Percentiles rank a stretch among this genome's conserved stretches.
Conservation (phyloP, 1,139 yeast genomes). For the Candida dubliniensis region DNA sequence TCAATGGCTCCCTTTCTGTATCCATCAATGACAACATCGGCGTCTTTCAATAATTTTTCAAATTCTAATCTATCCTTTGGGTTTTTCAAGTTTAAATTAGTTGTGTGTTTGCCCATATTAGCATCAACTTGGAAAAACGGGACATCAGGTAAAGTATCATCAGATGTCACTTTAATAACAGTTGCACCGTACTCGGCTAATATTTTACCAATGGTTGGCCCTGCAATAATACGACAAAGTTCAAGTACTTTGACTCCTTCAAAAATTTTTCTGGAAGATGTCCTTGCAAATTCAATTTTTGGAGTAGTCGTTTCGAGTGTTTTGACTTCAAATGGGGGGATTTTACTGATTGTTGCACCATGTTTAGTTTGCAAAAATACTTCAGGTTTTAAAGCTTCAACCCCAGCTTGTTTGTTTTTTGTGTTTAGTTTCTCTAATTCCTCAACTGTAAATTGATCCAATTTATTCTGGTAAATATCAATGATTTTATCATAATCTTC, state of each 20-base stretch:
- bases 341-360: conserved; percentile 21
- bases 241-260: conserved; percentile 32
- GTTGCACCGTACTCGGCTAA: conserved; percentile 35
- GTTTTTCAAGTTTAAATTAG: conserved; percentile 26
- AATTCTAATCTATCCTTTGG: conserved; percentile 22
- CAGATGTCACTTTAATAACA: conserved; percentile 29
- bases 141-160: conserved; percentile 26
- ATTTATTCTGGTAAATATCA: conserved; percentile 20
- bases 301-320: conserved; percentile 23
- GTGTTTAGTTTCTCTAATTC: conserved; percentile 22
- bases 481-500: conserved; percentile 25
- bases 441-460: conserved; percentile 20
- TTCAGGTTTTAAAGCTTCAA: conserved; percentile 25
- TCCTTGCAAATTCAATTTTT: conserved; percentile 22
- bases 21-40: conserved; percentile 32
- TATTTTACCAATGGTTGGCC: conserved; percentile 30
- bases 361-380: conserved; percentile 28
- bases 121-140: conserved; percentile 34
- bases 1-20: conserved; percentile 29
- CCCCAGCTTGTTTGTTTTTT: conserved; percentile 28
- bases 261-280: conserved; percentile 18
- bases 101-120: conserved; percentile 32
- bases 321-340: conserved; percentile 24
- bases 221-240: conserved; percentile 33
- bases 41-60: conserved; percentile 25